These are phyloP conservation scores for Diversispora epigaea DNA, from an alignment of 192 early-diverging fungal genomes.

Conservation along the genomic window DNA sequence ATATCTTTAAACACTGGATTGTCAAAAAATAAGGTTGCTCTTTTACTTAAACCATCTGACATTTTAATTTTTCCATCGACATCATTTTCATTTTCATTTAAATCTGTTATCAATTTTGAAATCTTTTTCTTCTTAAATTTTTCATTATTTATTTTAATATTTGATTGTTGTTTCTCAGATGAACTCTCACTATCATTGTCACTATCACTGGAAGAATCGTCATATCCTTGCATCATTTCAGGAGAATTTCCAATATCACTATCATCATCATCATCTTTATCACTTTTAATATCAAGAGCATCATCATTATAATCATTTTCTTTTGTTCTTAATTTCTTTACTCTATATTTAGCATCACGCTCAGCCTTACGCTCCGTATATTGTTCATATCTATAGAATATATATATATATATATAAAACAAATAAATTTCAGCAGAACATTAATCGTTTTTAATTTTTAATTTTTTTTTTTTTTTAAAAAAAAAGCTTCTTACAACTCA, in stretches of 20 bases:
- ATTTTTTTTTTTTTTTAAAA: neutral
- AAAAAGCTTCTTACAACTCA: conserved; percentile 54
- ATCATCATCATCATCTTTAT: conserved; percentile 46
- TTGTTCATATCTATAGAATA: conserved; percentile 66
- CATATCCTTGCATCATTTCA: too few relatives aligned
- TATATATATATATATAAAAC: conserved; percentile 23
- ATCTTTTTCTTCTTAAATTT: conserved; percentile 34
- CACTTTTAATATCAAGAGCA: conserved; percentile 51
- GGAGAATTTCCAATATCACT: conserved; percentile 8
- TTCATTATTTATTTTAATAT: conserved; percentile 22
- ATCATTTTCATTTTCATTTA: conserved; percentile 45
- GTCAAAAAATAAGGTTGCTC: conserved; percentile 93
- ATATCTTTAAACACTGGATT: conserved; percentile 84
- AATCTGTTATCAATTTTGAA: conserved; percentile 41
- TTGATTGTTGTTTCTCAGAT: conserved; percentile 35
- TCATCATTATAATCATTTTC: conserved; percentile 70
- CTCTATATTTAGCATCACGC: conserved; percentile 72
- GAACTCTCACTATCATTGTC: conserved; percentile 21
- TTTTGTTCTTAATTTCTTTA: conserved; percentile 61
- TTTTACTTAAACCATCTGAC: conserved; percentile 66
- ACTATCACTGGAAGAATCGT: too few relatives aligned
- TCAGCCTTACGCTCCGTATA: conserved; percentile 72
- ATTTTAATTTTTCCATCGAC: conserved; percentile 47
- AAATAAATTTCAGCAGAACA: too few relatives aligned
- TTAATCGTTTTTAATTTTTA: too few relatives aligned